Evolutionary conservation across 1,284 basidiomycete genomes (phyloP).

Genomic region (Austropuccinia psidii): DNA sequence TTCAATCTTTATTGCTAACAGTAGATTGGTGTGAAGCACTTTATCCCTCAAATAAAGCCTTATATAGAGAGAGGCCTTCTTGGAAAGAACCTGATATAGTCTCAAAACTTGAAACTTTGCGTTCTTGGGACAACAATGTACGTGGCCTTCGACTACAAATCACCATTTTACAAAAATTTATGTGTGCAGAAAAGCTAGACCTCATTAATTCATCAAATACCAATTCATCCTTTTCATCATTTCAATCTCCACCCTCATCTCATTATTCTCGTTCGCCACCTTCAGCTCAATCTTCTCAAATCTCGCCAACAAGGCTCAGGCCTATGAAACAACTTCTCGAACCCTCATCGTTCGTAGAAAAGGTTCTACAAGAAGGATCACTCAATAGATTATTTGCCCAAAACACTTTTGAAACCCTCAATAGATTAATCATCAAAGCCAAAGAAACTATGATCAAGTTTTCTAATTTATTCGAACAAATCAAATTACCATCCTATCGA

Average conservation of each 20-base stretch:
- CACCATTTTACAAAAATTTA: conserved; percentile 74
- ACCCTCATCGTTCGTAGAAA: conserved; percentile 72
- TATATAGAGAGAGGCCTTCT: conserved; percentile 67
- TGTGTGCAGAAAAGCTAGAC: conserved; percentile 79
- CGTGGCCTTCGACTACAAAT: conserved; percentile 70
- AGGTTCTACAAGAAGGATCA: conserved; percentile 89
- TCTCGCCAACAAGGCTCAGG: neutral
- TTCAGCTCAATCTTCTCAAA: conserved; percentile 45
- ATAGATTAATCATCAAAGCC: conserved; percentile 74
- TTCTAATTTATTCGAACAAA: conserved; percentile 62
- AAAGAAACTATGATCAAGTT: conserved; percentile 79
- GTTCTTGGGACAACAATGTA: conserved; percentile 79
- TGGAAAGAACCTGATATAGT: conserved; percentile 63
- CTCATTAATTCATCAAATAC: conserved; percentile 58
- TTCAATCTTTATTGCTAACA: conserved; percentile 65
- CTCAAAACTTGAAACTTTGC: conserved; percentile 70
- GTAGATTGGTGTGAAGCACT: conserved; percentile 75
- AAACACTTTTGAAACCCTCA: conserved; percentile 78
- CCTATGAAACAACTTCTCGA: conserved; percentile 47
- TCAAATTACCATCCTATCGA: conserved; percentile 89
- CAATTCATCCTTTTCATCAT: conserved; percentile 43
- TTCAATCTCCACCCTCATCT: conserved; percentile 41
- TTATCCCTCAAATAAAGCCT: conserved; percentile 73
- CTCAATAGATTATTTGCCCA: conserved; percentile 90
- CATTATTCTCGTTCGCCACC: conserved; percentile 7